Evolutionary conservation across 208 protist species (phyloP).

Genomic region (Trypanosoma mega): DNA sequence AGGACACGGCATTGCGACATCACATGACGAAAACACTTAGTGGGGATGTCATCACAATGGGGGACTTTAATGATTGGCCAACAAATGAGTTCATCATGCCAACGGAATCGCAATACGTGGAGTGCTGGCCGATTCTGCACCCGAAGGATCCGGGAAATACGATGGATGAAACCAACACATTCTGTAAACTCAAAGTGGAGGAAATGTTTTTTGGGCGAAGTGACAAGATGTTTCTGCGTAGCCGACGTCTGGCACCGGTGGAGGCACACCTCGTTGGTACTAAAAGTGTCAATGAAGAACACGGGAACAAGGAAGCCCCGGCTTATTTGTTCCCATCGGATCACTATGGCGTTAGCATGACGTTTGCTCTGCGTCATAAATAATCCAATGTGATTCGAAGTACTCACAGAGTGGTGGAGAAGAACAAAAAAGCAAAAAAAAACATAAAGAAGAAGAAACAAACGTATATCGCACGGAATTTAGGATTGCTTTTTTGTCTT

Average conservation of each 20-base stretch:
- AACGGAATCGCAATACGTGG: constrained; percentile 57
- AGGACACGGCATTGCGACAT: constrained; percentile 67
- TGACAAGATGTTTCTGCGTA: constrained; percentile 85
- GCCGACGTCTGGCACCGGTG: constrained; percentile 47
- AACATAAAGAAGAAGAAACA: not conserved
- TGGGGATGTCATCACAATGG: constrained; percentile 75
- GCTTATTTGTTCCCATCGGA: constrained; percentile 89
- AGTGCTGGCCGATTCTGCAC: constrained; percentile 83
- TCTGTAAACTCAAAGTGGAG: constrained; percentile 91
- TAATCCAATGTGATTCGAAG: not conserved
- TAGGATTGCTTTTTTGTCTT: not conserved
- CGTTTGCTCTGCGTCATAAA: constrained; percentile 33
- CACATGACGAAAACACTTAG: constrained; percentile 46
- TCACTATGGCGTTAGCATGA: constrained; percentile 87
- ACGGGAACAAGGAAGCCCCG: constrained; percentile 66
- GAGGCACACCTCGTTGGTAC: constrained; percentile 83
- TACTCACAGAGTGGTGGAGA: not conserved
- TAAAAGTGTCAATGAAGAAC: constrained; percentile 82
- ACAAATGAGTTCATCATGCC: constrained; percentile 87
- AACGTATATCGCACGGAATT: not conserved
- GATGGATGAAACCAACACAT: constrained; percentile 91
- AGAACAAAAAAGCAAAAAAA: not conserved
- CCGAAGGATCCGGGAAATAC: constrained; percentile 73
- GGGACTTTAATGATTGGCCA: constrained; percentile 92
- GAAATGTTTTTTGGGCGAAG: constrained; percentile 90